phyloP scores from a whole-genome alignment of 2,329 filamentous ascomycete genomes.

The Sphaceloma murrayae region DNA sequence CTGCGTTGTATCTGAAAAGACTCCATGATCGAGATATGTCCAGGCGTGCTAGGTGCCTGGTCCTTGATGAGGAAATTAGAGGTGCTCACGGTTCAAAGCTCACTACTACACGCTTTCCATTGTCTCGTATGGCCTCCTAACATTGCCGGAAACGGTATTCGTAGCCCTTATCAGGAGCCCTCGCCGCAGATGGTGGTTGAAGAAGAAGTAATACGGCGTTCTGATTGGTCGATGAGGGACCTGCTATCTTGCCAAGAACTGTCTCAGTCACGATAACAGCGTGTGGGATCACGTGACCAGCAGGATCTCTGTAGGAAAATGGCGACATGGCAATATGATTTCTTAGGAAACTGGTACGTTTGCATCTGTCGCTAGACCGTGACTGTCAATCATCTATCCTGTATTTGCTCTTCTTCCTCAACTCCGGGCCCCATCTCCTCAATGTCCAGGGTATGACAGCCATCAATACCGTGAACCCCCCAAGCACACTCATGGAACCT shows the following conservation, averaged over 20 bases:
- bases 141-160: constrained; percentile 2
- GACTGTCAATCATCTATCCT: constrained; percentile 9
- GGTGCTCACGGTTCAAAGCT: too few relatives aligned
- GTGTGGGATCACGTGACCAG: too few relatives aligned
- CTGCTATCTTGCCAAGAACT: constrained; percentile 8
- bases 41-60: too few relatives aligned
- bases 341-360: too few relatives aligned
- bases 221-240: constrained; percentile 4
- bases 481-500: constrained; percentile 31
- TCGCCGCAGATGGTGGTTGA: background rate
- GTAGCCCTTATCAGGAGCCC: background rate
- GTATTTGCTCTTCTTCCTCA: constrained; percentile 27
- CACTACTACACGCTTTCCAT: background rate
- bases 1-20: too few relatives aligned
- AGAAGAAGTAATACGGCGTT: constrained; percentile 8
- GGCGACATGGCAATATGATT: too few relatives aligned
- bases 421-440: constrained; percentile 26
- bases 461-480: constrained; percentile 28
- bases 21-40: too few relatives aligned
- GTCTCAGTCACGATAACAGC: too few relatives aligned
- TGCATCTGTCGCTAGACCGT: background rate
- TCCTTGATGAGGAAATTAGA: too few relatives aligned
- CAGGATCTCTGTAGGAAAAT: too few relatives aligned
- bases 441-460: constrained; percentile 31
- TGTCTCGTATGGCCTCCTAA: background rate